Base-by-base conservation (phyloP, 768 basidiomycete species). In the Boletus vermiculosoides region DNA sequence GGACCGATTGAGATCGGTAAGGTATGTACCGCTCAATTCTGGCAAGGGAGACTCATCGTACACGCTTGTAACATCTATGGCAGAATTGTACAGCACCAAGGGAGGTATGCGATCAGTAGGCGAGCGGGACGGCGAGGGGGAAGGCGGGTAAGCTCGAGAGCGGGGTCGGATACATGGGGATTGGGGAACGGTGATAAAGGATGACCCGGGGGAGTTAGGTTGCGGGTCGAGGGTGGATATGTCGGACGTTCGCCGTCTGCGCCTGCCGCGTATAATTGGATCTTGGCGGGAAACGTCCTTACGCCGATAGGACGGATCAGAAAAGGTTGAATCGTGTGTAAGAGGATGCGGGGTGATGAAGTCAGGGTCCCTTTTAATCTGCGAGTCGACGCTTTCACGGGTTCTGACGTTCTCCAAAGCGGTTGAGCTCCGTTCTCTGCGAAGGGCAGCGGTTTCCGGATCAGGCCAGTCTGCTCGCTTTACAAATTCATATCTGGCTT, bases 391-490 rank as follows among this genome's bases (percentile, higher is more conserved):
- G 59, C 71, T 75, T 49, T 87, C 86, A 58, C 81, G 75, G n/a
- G 82, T 80, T 65, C 75, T 76, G 18, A 79, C 75, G 20, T 82
- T 78, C 56, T 87, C 83, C 53, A 88, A 68, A 22, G 77, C 78
- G 20, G 84, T 82, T 36, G 79, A 76, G 66, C 88, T 90, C 70
- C 80, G 84, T 66, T 88, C 86, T 56, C 88, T 77, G 55, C 88
- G 78, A 48, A 85, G 75, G 20, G 85, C 87, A 54, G 84, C 87
- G 6, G 82, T 76, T 73, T 90, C 90, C 40, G 87, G 82, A 69
- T 90, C 89, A 1, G 87, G 88, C 91, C 91, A 92, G 61, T 89
- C 90, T 16, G 91, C 85, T 42, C 90, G 83, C 68, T 90, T 91
- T 46, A 92, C 88, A 63, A 90, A 91, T 75, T 91, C 83, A 66